Base-by-base conservation (phyloP, 2,329 filamentous ascomycete species). In the Aspergillus ochraceoroseus region DNA sequence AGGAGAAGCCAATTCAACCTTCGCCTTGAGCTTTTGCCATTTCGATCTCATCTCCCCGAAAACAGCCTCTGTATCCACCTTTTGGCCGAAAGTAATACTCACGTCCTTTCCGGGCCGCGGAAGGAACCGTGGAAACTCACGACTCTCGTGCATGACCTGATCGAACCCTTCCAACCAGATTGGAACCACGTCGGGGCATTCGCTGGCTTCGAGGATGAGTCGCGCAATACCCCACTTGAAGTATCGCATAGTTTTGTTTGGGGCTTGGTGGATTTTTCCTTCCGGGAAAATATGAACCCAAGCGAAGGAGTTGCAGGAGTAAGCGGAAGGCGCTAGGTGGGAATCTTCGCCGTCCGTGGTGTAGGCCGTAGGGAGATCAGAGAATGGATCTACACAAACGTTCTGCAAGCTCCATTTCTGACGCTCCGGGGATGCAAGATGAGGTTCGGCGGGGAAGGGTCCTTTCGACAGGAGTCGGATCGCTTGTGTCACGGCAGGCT, bases 281-380 rank as follows among this genome's bases (percentile, higher is more conserved):
- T 98, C 92, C 8, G 92, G 92, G 64, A 96, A 96, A 39, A 96
- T 83, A 64, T 98, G 92, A 3, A 98, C 72, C 92, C 92, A 98
- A 30, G 80, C 79, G 62, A 85, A 76, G 31, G 79, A 79, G 54
- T 87, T 82, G 48, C 68, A 74, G 2, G 77, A 64, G 61, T 85
- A 89, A 32, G 80, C 76, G 1, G 87, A 82, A 1, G 88, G 87
- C 0, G 86, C 77, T 0, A 76, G 71, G 60, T 87, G 85, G 0
- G 67, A 58, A 44, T 68, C 67, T 13, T 64, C 53, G 2, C 61
- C 61, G 14, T 62, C 60, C 5, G 63, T 64, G 2, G 64, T 66
- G 30, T 65, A 69, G 11, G 64, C 65, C 4, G 63, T 61, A 9
- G 61, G 53, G 4, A 70, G 51, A 14, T 70, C 67, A 9, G 67